Percentiles rank a stretch among this genome's conserved stretches.
Evolutionary conservation across 1,284 basidiomycete species (phyloP).

Genomic region (Rhodotorula sp.): DNA sequence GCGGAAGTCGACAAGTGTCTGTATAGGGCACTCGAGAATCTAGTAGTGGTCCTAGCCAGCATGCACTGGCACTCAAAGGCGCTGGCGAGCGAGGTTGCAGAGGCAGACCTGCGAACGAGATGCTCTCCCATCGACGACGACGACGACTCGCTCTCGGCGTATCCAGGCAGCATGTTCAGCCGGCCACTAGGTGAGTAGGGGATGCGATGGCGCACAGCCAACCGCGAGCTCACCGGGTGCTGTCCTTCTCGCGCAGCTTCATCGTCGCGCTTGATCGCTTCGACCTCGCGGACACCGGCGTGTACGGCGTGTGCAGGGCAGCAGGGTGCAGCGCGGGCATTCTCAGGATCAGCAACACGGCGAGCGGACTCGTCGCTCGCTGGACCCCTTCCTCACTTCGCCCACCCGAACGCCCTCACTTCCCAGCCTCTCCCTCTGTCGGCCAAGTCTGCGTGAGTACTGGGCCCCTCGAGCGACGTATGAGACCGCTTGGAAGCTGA

Average conservation of each 20-base stretch:
- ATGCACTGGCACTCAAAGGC: not conserved
- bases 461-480: not conserved
- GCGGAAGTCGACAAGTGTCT: not conserved
- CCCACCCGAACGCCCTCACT: constrained; percentile 16
- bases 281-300: not conserved
- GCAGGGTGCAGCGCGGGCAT: not conserved
- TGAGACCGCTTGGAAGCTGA: not conserved
- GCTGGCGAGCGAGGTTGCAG: not conserved
- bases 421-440: not conserved
- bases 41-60: not conserved
- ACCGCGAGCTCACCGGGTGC: not conserved
- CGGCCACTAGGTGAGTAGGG: no score
- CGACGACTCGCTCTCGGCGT: no score
- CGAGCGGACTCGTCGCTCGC: constrained; percentile 7
- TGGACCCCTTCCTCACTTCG: constrained; percentile 6
- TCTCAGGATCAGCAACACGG: not conserved
- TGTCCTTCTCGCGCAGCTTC: constrained; percentile 9
- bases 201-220: no score
- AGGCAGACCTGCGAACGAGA: not conserved
- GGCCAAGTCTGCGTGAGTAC: not conserved
- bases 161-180: no score
- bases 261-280: constrained; percentile 17
- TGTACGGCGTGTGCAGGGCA: not conserved
- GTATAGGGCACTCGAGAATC: not conserved
- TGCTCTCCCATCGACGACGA: not conserved